These are phyloP conservation scores for Crithidia mellificae DNA, from an alignment of 208 protist species.

Conservation along the genomic window DNA sequence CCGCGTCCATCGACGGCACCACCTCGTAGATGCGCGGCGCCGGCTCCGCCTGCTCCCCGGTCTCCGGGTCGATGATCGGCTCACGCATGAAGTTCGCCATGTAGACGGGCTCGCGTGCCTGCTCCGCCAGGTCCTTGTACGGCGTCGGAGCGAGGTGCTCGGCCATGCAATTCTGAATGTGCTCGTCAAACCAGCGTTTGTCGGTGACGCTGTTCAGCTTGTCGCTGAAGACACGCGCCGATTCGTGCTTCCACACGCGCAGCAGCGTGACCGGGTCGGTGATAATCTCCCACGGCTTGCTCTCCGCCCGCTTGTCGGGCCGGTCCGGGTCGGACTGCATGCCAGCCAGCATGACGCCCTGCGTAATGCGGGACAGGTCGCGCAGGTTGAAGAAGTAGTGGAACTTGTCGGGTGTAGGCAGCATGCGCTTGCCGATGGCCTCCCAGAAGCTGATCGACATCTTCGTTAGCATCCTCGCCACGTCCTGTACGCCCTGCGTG, in stretches of 20 bases:
- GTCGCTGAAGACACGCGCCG: constrained; percentile 96
- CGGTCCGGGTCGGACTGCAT: constrained; percentile 87
- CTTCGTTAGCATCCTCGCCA: constrained; percentile 87
- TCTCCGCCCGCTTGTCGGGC: constrained; percentile 85
- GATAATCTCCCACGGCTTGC: constrained; percentile 85
- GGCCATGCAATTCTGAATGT: constrained; percentile 82
- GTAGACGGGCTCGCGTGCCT: constrained; percentile 81
- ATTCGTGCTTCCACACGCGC: constrained; percentile 98
- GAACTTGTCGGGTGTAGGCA: constrained; percentile 98
- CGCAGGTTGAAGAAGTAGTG: constrained; percentile 99
- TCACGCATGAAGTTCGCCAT: constrained; percentile 96
- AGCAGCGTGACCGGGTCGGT: constrained; percentile 82
- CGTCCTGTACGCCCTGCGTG: constrained; percentile 79
- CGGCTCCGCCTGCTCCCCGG: constrained; percentile 86
- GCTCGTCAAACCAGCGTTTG: constrained; percentile 95
- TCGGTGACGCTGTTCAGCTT: constrained; percentile 95
- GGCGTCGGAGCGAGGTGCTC: constrained; percentile 77
- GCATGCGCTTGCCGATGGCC: constrained; percentile 91
- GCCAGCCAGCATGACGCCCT: constrained; percentile 93
- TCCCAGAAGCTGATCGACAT: constrained; percentile 95
- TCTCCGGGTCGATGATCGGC: constrained; percentile 88
- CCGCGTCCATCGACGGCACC: constrained; percentile 78
- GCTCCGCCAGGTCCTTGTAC: constrained; percentile 83
- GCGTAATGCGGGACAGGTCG: constrained; percentile 96
- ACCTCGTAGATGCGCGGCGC: constrained; percentile 96